Percentiles rank a stretch among this genome's conserved stretches.
phyloP scores from a whole-genome alignment of 208 protist genomes.

The Leishmania major region DNA sequence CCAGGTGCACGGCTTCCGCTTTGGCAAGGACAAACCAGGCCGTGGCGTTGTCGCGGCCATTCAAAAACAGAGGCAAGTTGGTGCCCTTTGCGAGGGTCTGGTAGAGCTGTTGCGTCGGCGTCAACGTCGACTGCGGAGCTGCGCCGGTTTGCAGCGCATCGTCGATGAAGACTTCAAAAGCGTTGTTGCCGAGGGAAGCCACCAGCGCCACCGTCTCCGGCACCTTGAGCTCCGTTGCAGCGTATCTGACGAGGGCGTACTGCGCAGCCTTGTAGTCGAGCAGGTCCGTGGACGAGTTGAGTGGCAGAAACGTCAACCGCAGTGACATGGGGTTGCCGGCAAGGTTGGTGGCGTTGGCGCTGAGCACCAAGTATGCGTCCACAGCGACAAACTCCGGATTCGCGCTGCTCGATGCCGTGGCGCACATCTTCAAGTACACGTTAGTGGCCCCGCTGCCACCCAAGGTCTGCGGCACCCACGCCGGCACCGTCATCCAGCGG shows the following conservation, averaged over 20 bases:
- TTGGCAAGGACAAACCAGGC: constrained; percentile 48
- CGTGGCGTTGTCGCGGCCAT: constrained; percentile 27
- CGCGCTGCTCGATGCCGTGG: constrained; percentile 48
- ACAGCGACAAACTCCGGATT: constrained; percentile 46
- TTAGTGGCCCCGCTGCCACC: constrained; percentile 25
- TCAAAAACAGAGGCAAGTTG: constrained; percentile 32
- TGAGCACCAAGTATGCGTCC: constrained; percentile 54
- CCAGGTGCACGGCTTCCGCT: constrained; percentile 46
- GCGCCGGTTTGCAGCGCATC: constrained; percentile 36
- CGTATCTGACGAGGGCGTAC: constrained; percentile 14
- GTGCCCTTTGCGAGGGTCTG: constrained; percentile 22
- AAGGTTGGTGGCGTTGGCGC: constrained; percentile 26
- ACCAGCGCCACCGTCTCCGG: constrained; percentile 29
- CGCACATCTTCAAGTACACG: constrained; percentile 54
- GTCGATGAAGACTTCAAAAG: constrained; percentile 24
- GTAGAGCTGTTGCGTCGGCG: constrained; percentile 38
- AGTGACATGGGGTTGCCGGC: constrained; percentile 35
- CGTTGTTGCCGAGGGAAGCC: constrained; percentile 25
- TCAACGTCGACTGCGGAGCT: constrained; percentile 28
- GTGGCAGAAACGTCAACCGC: constrained; percentile 37
- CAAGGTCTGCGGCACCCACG: constrained; percentile 30
- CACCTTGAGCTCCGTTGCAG: constrained; percentile 16
- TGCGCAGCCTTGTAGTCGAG: constrained; percentile 27
- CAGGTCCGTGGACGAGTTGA: constrained; percentile 38
- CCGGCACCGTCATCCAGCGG: constrained; percentile 42